Base-by-base conservation (phyloP, 352 stramenopile genomes). In the Phytophthora kernoviae region DNA sequence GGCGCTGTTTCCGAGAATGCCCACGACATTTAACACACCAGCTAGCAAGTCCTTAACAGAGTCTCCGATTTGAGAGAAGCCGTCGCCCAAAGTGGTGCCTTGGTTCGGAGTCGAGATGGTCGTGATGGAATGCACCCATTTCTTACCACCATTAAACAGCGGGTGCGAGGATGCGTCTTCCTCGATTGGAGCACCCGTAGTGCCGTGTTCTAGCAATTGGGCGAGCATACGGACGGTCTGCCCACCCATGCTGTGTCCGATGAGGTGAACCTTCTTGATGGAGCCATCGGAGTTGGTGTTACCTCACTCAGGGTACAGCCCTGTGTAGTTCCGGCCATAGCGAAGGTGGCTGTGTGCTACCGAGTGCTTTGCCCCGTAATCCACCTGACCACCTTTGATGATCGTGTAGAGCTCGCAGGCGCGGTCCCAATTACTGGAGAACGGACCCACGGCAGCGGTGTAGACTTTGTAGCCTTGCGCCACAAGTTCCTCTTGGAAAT, bases 181-280 rank as follows among this genome's bases (percentile, higher is more conserved):
- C 1, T 46, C 47, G 9, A 73, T 62, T 0, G 71, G 79, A 1
- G 82, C 72, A 0, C 76, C 79, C 5, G 54, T 72, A 0, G 56
- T 73, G 7, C 84, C 84, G 7, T 88, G 63, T 14, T 55, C 48
- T 0, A 91, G 68, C 21, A 93, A 20, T 61, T 91, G 75, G 18
- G 81, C 54, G 10, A 93, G 64, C 79, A 90, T 93, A 36, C 84
- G 78, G n/a, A 90, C 67, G 8, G 84, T 93, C 56, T 86, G 76
- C 14, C 84, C 84, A 33, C 84, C 84, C 81, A 93, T 91, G 32
- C 75, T 88, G 78, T 93, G 84, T n/a, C 84, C 81, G 2, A 93
- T 17, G 14, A 93, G 53, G 48, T 91, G 81, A 1, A 93, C 54
- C 49, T 88, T 90, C 49, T 89, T 81, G 46, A 87, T 61, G 5